Evolutionary conservation across 441 rosid species (phyloP).

Genomic region (Gossypium schwendimanii): DNA sequence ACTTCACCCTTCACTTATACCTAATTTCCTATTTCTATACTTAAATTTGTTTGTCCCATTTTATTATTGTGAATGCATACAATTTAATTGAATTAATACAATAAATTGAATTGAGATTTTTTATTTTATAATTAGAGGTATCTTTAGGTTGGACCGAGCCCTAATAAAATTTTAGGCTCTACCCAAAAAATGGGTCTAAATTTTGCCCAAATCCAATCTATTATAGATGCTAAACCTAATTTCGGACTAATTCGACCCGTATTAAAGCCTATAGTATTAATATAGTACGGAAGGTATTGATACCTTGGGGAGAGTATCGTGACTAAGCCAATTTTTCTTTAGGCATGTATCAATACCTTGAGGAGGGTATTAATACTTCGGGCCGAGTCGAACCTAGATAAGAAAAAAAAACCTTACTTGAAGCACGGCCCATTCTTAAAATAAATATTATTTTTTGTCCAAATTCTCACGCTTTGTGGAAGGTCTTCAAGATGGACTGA

Average conservation of each 20-base stretch:
- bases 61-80: not conserved
- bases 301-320: not conserved
- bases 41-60: not conserved
- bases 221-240: not conserved
- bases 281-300: not conserved
- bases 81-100: too few relatives aligned
- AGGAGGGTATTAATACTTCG: too few relatives aligned
- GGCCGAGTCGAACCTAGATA: accelerated
- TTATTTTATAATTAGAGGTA: too few relatives aligned
- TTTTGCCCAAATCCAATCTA: not conserved
- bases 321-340: too few relatives aligned
- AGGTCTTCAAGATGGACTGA: too few relatives aligned
- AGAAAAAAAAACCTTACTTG: too few relatives aligned
- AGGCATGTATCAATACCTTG: not conserved
- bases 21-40: not conserved
- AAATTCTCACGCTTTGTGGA: not conserved
- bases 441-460: too few relatives aligned
- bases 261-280: not conserved
- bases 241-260: accelerated
- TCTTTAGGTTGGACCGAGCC: not conserved
- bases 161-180: too few relatives aligned
- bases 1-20: not conserved
- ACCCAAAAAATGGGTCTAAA: too few relatives aligned
- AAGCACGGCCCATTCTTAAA: too few relatives aligned
- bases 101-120: too few relatives aligned